Conservation (phyloP, 1,139 yeast genomes). For the Taphrina flavorubra region DNA sequence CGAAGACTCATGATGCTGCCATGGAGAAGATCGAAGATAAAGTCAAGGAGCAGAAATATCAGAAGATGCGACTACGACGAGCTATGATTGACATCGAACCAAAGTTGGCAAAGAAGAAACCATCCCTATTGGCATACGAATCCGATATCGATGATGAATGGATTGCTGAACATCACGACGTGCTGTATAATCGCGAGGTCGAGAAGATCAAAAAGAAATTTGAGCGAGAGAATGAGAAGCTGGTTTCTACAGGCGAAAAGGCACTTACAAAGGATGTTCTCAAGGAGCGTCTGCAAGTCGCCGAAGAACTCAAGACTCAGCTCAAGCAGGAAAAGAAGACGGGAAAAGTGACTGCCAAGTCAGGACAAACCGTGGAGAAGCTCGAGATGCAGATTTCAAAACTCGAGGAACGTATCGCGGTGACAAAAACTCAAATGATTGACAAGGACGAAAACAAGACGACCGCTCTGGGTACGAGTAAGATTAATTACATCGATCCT, state of each 20-base stretch:
- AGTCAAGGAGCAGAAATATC: constrained; percentile 82
- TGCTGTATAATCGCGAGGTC: constrained; percentile 63
- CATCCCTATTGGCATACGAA: constrained; percentile 68
- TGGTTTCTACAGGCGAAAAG: constrained; percentile 63
- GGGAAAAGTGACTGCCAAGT: constrained; percentile 65
- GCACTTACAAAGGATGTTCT: constrained; percentile 62
- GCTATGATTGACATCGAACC: constrained; percentile 73
- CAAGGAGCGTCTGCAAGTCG: constrained; percentile 64
- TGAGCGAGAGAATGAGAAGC: constrained; percentile 77
- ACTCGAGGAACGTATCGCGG: constrained; percentile 71
- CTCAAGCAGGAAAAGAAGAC: constrained; percentile 66
- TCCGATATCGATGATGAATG: constrained; percentile 63
- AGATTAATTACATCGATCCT: constrained; percentile 94
- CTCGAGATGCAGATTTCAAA: constrained; percentile 73
- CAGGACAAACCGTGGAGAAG: constrained; percentile 67
- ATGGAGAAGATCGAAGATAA: constrained; percentile 79
- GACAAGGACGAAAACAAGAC: constrained; percentile 94
- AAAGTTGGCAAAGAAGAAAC: constrained; percentile 57
- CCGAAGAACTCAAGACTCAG: constrained; percentile 60
- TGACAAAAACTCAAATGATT: constrained; percentile 73
- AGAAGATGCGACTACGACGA: constrained; percentile 72
- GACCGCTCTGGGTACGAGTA: constrained; percentile 91
- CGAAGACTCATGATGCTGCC: constrained; percentile 79
- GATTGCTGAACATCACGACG: constrained; percentile 58
- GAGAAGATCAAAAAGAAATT: constrained; percentile 70